These are phyloP conservation scores for Oryza meyeriana DNA, from an alignment of 176 grass and related monocot species.

Conservation along the genomic window DNA sequence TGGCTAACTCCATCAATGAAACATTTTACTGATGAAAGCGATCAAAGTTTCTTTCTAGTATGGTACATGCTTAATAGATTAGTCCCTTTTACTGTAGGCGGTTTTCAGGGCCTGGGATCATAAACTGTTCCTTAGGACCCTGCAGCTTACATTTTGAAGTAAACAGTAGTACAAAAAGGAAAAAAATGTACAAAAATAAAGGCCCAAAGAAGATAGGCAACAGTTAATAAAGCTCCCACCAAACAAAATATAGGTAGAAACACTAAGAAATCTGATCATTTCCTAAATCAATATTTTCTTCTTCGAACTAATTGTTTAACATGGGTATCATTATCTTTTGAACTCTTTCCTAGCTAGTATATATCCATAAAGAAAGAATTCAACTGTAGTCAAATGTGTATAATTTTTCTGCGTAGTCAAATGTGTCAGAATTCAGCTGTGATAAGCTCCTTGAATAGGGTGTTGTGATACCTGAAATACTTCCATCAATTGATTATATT, in stretches of 20 bases:
- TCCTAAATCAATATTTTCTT: neutral
- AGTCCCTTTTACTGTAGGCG: neutral
- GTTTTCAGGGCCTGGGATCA: neutral
- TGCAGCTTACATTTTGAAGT: neutral
- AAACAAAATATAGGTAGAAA: neutral
- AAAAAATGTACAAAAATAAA: neutral
- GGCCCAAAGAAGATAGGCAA: neutral
- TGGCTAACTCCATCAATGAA: neutral
- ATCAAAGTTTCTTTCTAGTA: neutral
- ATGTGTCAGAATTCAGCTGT: neutral
- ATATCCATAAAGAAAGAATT: neutral
- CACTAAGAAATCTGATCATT: neutral
- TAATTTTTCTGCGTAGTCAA: neutral
- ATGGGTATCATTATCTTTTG: neutral
- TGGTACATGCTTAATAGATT: neutral
- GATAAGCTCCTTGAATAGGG: neutral
- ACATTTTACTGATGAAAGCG: neutral
- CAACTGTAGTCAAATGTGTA: neutral
- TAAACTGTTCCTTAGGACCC: neutral
- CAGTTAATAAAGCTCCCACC: neutral
- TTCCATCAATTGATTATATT: constrained; percentile 9
- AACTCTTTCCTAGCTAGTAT: neutral
- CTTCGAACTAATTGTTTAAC: neutral
- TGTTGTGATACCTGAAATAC: neutral
- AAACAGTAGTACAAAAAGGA: neutral